phyloP scores from a whole-genome alignment of 345 rosid species.

The Erodium maritimum region DNA sequence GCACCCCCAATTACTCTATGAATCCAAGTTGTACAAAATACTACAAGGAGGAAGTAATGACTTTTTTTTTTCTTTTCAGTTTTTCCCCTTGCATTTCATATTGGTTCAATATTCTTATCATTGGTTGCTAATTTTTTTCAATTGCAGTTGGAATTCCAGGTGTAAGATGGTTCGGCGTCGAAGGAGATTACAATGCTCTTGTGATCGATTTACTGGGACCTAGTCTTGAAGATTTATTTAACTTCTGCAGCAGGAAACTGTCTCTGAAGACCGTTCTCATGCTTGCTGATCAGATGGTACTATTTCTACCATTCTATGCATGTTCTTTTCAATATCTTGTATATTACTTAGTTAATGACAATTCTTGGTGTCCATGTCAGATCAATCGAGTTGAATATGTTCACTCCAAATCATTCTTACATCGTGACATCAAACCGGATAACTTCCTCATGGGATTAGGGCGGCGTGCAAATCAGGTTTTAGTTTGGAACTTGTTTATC shows the following conservation, averaged over 20 bases:
- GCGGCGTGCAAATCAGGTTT: constrained; percentile 74
- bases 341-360: constrained; percentile 1
- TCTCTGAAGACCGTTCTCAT: constrained; percentile 80
- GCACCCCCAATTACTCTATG: constrained; percentile 84
- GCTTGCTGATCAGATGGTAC: constrained; percentile 96
- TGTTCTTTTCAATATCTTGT: constrained; percentile 1
- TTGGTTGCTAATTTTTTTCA: constrained; percentile 3
- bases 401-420: constrained; percentile 78
- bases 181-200: constrained; percentile 79
- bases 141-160: constrained; percentile 67
- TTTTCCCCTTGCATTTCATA: not conserved
- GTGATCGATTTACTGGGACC: constrained; percentile 88
- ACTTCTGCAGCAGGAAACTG: constrained; percentile 74
- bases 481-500: constrained; percentile 8
- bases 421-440: constrained; percentile 88
- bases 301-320: constrained; percentile 10
- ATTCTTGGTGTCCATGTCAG: constrained; percentile 26
- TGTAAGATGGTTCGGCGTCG: constrained; percentile 74
- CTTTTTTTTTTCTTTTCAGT: not conserved
- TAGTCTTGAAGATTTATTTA: constrained; percentile 88
- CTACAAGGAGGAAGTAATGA: constrained; percentile 88
- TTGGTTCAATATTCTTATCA: not conserved
- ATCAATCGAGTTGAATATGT: constrained; percentile 79
- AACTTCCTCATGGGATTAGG: constrained; percentile 93
- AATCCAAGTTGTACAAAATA: constrained; percentile 74